Evolutionary conservation across 331 rosid species (phyloP), one percentile per base, ranked within the genome.

Genomic region (Malus hybrid): DNA sequence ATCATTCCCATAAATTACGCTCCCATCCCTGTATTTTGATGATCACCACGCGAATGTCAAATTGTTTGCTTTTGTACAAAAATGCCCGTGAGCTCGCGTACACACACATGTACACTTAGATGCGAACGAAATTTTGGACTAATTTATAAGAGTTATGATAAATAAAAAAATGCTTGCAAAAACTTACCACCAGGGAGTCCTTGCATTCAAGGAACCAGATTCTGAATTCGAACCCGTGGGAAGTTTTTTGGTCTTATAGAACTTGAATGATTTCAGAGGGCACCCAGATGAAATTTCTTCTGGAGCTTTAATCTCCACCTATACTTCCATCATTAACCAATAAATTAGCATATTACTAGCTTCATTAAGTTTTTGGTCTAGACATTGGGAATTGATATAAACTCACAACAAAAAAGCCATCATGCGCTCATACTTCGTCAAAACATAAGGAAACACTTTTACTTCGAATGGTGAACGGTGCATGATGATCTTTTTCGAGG

Each of bases 101-200:
- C 46, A 39, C 12, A 39, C 44, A 7, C 42, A 34, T 34, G 39
- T 34, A 7, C 42, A 0, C 46, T 39, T 39, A 39, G 12, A 39
- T 39, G 46, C 0, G 19, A 14, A 16, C 18, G 9, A 52, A 55
- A 19, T 19, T 19, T 19, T 19, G 60, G 60, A 55, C 60, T 39
- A 3, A 39, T 55, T 18, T 6, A 19, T 55, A 2, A 59, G 64
- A 20, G 65, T 10, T 27, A 11, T 1, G n/a, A 22, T 22, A 61
- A 22, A 3, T 4, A 27, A 13, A 27, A 2, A 61, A 13, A 5
- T 2, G 56, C 56, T 1, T 2, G 16, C 10, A 14, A 31, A 39
- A 71, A 69, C 86, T 75, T 83, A 92, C 97, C 97, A 90, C 97
- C 97, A 92, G 69, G 96, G 96, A 70, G 96, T 88, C 76, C 96